Base-by-base conservation (phyloP, 2,329 filamentous ascomycete species). In the Alternaria dauci region DNA sequence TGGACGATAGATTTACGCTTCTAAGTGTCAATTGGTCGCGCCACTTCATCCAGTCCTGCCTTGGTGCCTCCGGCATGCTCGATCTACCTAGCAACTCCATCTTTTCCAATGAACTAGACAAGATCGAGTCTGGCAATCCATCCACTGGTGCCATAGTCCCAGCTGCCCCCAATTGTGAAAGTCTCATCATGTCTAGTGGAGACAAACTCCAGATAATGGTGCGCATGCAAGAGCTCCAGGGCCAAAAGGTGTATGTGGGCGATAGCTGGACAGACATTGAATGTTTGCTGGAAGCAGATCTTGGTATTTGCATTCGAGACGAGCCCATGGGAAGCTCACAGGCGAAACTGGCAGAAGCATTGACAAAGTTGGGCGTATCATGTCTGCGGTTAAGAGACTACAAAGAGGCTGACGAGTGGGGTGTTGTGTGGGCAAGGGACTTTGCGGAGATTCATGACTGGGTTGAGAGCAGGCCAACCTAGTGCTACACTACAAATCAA, bases 21-120 rank as follows among this genome's bases (percentile, higher is more conserved):
- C 48, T 83, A 6, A 83, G 81, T 53, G 82, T 83, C 3, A 84
- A 84, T 57, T 84, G 82, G 82, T 82, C 81, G 59, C 71, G 71
- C 18, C 68, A 67, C 1, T 82, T 82, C 57, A 83, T 84, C 51
- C 62, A 68, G 1, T 59, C 62, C 2, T 76, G 72, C 46, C 60
- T 78, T 6, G 41, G 46, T 11, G 55, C 70, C 16, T 55, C 65
- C 6, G 38, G 32, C 2, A 36, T 38, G 9, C 5, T 20, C 8
- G 8, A 38, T 38, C 14, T 59, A 28, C 42, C 56, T 11, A 59
- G 42, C 5, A 14, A 39, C 3, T 23, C 53, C 3, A 61, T 72
- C 42, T 47, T 65, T 20, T 64, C 72, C 11, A 74, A 74, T 34
- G 72, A 74, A 26, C 56, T 74, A 3, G 66, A 70, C 26, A 68